These are phyloP conservation scores for Colletotrichum echinochloae DNA, from an alignment of 2,329 filamentous ascomycete species.

Conservation along the genomic window DNA sequence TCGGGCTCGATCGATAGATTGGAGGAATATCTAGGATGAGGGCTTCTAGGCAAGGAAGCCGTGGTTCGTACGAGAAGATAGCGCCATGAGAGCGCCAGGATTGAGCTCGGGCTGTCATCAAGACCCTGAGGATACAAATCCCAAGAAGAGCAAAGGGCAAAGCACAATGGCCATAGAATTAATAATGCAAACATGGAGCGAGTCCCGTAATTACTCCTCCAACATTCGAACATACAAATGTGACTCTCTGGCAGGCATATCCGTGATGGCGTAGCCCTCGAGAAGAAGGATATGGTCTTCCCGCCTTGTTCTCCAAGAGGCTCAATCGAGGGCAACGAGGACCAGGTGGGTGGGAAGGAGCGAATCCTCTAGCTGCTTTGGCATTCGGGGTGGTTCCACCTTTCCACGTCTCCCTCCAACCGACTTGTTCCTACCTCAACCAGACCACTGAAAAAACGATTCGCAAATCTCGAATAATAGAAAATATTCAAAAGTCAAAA, in stretches of 20 bases:
- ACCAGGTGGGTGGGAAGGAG: not conserved
- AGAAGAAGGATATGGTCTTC: not conserved
- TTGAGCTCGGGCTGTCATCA: rapidly evolving
- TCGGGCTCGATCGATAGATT: rapidly evolving
- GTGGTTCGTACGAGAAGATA: not conserved
- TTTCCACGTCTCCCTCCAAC: not conserved
- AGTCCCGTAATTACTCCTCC: not conserved
- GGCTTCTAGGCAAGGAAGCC: not conserved
- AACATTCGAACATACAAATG: not conserved
- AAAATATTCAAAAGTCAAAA: rapidly evolving
- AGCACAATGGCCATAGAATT: not conserved
- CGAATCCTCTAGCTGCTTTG: not conserved
- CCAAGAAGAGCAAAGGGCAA: not conserved
- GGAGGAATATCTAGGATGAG: not conserved
- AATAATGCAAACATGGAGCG: not conserved
- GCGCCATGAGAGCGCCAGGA: not conserved
- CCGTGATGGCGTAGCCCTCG: not conserved
- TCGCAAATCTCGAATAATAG: not conserved
- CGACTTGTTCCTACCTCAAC: not conserved
- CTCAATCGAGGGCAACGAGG: not conserved
- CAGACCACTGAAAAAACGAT: not conserved
- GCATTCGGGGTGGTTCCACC: not conserved
- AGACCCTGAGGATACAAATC: not conserved
- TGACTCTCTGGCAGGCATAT: not conserved
- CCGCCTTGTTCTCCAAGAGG: not conserved